Conservation (phyloP, 768 basidiomycete species). For the Leccinum subgranulosum region DNA sequence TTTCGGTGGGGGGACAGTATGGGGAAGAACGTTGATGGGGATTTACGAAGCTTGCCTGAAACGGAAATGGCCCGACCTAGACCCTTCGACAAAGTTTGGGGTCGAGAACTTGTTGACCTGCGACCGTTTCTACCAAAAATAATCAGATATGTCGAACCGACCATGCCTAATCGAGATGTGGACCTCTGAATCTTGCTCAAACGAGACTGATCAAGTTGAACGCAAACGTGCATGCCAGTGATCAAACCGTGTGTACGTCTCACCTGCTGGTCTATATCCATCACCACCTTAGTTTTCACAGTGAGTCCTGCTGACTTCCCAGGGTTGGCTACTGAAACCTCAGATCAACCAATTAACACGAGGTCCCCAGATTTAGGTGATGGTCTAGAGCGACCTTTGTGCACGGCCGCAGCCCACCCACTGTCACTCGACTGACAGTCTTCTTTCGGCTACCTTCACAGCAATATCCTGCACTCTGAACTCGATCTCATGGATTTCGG, state of each 20-base stretch:
- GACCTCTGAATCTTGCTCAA: background rate
- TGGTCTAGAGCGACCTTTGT: constrained; percentile 7
- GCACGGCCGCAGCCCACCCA: constrained; percentile 2
- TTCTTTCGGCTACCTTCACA: background rate
- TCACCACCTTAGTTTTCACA: background rate
- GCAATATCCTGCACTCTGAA: background rate
- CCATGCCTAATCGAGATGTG: background rate
- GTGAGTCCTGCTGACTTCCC: constrained; percentile 11
- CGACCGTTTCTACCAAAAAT: background rate
- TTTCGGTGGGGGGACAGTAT: background rate
- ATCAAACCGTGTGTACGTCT: background rate
- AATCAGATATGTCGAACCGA: background rate
- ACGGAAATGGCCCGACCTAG: background rate
- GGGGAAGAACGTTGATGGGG: background rate
- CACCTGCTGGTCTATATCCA: background rate
- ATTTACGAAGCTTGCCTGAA: too few species aligned
- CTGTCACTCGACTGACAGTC: background rate
- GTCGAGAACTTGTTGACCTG: background rate
- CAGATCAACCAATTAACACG: background rate
- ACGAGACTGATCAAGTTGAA: background rate
- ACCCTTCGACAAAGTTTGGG: background rate
- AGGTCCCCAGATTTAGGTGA: constrained; percentile 3
- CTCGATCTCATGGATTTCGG: constrained; percentile 48
- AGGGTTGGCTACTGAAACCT: constrained; percentile 11
- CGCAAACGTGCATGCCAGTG: background rate